Base-by-base conservation (phyloP, 768 basidiomycete genomes). In the Infundibulicybe gibba region DNA sequence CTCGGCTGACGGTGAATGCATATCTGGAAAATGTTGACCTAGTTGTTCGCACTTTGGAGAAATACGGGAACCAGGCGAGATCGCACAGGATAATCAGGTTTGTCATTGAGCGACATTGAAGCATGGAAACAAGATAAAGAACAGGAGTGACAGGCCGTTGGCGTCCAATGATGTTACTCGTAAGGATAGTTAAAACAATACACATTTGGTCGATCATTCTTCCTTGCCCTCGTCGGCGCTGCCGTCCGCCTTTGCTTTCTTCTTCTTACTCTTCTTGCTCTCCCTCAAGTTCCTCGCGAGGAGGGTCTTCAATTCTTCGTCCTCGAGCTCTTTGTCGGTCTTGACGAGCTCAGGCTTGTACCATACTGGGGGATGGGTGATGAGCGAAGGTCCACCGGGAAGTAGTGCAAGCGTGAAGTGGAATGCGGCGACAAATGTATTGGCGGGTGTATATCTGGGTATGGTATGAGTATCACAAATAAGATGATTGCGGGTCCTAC, bases 381-480 rank as follows among this genome's bases (percentile, higher is more conserved):
- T 80, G 53, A 97, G 70, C 21, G 85, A 66, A 19, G 93, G 95
- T 21, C 97, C 97, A 43, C 80, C 87, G 40, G 95, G 86, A 32
- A 90, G 83, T 16, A 99, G 80, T 32, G 92, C 93, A 60, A 99
- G 84, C 38, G 95, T 99, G 73, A 97, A 94, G 75, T 97, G 94
- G 81, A 94, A 97, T 8, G 87, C 90, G 45, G 95, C 94, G 39
- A 97, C 91, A 48, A 87, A 83, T 14, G 92, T 92, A 55, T 79
- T 85, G 20, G 81, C 52, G 35, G 88, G 87, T 5, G 94, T 93
- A 67, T 86, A 90, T 47, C 89, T 89, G 49, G 42, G 5, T 5
- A 3, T 41, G 21, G 8, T 32, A 50, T 11, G 34, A 44, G 51
- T n/a, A 38, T 32, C n/a, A 40, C 17, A 13, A 35, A 45, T 9